Conservation (phyloP, 2,329 filamentous ascomycete species). For the Penicillium sp. region DNA sequence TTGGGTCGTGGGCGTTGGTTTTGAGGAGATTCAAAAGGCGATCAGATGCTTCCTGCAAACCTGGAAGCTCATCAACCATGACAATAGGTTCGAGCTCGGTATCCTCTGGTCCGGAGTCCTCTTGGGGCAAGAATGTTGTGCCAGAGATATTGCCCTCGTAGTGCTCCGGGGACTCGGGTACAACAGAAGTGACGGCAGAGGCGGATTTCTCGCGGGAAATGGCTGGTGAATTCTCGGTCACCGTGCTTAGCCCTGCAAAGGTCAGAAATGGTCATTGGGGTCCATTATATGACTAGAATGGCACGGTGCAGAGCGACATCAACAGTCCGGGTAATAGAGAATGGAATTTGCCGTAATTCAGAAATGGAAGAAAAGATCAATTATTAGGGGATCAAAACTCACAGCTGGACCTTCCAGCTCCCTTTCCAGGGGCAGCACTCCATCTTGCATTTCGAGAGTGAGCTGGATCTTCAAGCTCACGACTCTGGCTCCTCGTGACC, state of each 20-base stretch:
- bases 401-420: conserved; percentile 11
- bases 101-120: conserved; percentile 33
- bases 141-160: conserved; percentile 40
- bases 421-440: conserved; percentile 10
- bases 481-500: conserved; percentile 45
- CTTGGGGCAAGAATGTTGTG: conserved; percentile 34
- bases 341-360: neutral
- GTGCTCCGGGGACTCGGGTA: conserved; percentile 28
- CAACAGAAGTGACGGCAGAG: conserved; percentile 11
- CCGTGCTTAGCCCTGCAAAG: conserved; percentile 12
- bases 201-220: conserved; percentile 12
- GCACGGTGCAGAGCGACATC: too few relatives aligned
- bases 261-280: conserved; percentile 10
- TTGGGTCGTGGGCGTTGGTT: conserved; percentile 29
- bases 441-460: conserved; percentile 1
- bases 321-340: too few relatives aligned
- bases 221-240: conserved; percentile 19
- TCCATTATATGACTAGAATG: too few relatives aligned
- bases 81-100: conserved; percentile 38
- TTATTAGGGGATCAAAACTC: conserved; percentile 4
- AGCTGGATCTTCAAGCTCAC: conserved; percentile 30
- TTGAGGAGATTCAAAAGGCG: conserved; percentile 44
- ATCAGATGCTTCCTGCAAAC: conserved; percentile 39
- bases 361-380: neutral
- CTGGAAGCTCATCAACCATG: conserved; percentile 45